Conservation (phyloP, 2,329 filamentous ascomycete genomes). For the Neoarthrinium moseri region DNA sequence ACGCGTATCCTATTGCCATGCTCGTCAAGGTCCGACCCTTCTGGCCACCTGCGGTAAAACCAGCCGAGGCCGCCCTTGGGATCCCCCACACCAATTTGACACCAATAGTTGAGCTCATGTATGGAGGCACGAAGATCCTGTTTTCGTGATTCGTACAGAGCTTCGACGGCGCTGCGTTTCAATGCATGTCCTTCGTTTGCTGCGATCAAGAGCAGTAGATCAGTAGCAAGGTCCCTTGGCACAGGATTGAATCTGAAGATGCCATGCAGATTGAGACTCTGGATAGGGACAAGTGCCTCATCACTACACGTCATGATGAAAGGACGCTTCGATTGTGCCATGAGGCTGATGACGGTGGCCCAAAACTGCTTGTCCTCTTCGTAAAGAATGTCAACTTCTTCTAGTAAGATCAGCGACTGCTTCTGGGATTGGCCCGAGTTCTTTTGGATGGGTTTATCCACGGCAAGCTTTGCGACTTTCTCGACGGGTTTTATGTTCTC, state of each 20-base stretch:
- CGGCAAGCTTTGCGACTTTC: slow-evolving; percentile 21
- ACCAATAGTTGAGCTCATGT: slow-evolving; percentile 91
- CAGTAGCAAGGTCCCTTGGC: slow-evolving; percentile 65
- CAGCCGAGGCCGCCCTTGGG: slow-evolving; percentile 85
- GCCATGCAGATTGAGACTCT: slow-evolving; percentile 75
- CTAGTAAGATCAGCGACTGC: slow-evolving; percentile 89
- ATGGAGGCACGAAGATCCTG: slow-evolving; percentile 79
- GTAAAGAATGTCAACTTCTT: slow-evolving; percentile 91
- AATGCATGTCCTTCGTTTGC: slow-evolving; percentile 88
- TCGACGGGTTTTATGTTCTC: slow-evolving; percentile 26
- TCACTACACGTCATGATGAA: slow-evolving; percentile 96
- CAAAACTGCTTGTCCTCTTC: slow-evolving; percentile 97
- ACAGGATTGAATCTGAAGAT: slow-evolving; percentile 75
- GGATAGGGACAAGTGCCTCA: slow-evolving; percentile 75
- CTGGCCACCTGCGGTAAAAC: slow-evolving; percentile 78
- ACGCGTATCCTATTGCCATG: slow-evolving; percentile 71
- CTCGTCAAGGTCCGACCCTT: slow-evolving; percentile 66
- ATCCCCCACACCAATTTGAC: slow-evolving; percentile 91
- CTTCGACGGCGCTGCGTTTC: slow-evolving; percentile 61
- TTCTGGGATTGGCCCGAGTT: slow-evolving; percentile 62
- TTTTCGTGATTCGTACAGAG: slow-evolving; percentile 68
- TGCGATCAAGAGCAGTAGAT: slow-evolving; percentile 79
- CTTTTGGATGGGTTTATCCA: slow-evolving; percentile 32
- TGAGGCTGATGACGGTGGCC: slow-evolving; percentile 75
- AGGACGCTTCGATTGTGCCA: slow-evolving; percentile 82